Base-by-base conservation (phyloP, 345 rosid genomes). In the Isatis tinctoria region DNA sequence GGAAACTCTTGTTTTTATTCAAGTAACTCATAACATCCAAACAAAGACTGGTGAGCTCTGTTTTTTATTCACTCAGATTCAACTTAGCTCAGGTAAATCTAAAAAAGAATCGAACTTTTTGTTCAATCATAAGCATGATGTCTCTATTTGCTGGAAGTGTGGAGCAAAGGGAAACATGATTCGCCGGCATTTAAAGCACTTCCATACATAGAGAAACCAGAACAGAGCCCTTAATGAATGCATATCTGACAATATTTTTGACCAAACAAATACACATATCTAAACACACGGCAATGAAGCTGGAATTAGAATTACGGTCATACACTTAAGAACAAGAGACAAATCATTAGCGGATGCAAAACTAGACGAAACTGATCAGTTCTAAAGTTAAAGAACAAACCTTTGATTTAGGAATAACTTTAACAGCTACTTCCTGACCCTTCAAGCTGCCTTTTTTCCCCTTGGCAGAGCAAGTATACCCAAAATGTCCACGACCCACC, bases 401-500 rank as follows among this genome's bases (percentile, higher is more conserved):
- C 97, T 91, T 89, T 0, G 96, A 87, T 78, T 93, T 93, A 10
- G 93, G 96, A 70, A 93, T 89, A 73, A 93, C 93, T 87, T 93
- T 93, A 67, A 87, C 94, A 51, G 98, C 98, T 4, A 89, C 96
- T 64, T 87, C 93, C 48, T 84, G 92, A 70, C 92, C 96, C 73
- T 90, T 93, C 78, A 85, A 76, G 82, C 77, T 82, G 0, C 97
- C 98, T 41, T 87, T 93, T 80, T 87, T 93, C 37, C 83, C 94
- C 78, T 82, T 91, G 18, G 97, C 98, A 62, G 92, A 84, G 87
- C 98, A 89, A 74, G 97, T 89, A 60, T 84, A 91, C 22, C 98
- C 98, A 70, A 93, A 93, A 82, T 93, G 96, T 11, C 98, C 98
- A 32, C 92, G 91, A 32, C 98, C 98, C 74, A 89, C 92, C 37